Conservation (phyloP, 495 filamentous ascomycete species). For the Pseudomonodictys pantanalensis region DNA sequence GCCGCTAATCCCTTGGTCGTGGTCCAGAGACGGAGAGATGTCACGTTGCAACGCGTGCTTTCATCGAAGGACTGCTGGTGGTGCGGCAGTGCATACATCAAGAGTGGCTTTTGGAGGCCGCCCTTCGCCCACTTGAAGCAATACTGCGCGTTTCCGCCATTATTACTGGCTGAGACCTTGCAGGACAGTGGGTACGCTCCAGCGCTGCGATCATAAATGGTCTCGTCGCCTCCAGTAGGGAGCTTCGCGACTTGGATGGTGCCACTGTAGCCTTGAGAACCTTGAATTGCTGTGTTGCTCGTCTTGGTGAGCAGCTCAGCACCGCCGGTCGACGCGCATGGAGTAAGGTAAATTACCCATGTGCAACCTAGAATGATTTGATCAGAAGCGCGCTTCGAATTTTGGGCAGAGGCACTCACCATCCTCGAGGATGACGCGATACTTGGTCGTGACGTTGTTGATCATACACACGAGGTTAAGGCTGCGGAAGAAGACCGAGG, state of each 20-base stretch:
- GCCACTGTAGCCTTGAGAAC: conserved; percentile 58
- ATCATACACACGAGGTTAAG: conserved; percentile 50
- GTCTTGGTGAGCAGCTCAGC: conserved; percentile 48
- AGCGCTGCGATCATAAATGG: conserved; percentile 64
- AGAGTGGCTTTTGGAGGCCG: conserved; percentile 60
- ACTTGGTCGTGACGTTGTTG: no score
- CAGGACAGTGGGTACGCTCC: conserved; percentile 60
- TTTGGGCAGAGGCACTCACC: no score
- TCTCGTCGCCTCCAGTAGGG: conserved; percentile 57
- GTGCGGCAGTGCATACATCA: conserved; percentile 92
- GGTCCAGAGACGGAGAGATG: conserved; percentile 65
- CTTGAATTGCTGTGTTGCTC: conserved; percentile 49
- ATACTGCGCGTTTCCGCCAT: conserved; percentile 62
- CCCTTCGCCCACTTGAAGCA: conserved; percentile 64
- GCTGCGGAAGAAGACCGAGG: conserved; percentile 62
- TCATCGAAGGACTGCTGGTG: conserved; percentile 71
- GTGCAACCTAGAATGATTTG: no score
- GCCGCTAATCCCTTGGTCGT: conserved; percentile 82
- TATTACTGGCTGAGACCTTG: conserved; percentile 50
- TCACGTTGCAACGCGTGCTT: conserved; percentile 54
- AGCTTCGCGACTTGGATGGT: conserved; percentile 79
- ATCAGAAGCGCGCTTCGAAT: no score
- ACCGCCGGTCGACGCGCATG: conserved; percentile 42
- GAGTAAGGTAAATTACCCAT: conserved; percentile 79
- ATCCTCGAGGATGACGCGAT: conserved; percentile 66